phyloP scores from a whole-genome alignment of 306 rosid genomes.

The Vigna angularis region DNA sequence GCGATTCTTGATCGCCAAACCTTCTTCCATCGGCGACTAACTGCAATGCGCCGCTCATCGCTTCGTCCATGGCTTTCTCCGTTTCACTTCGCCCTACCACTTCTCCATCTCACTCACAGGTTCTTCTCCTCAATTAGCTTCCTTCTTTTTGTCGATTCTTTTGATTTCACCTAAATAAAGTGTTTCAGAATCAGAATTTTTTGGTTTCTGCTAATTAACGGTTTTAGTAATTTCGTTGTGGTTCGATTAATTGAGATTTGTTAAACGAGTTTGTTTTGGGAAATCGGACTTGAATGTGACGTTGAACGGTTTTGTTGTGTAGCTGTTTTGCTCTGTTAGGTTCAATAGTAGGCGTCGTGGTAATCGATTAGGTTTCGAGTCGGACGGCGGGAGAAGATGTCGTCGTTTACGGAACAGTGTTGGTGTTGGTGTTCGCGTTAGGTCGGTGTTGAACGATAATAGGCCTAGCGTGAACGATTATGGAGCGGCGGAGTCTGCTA shows the following conservation, averaged over 20 bases:
- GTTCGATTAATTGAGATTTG: background rate
- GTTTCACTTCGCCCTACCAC: slow-evolving; percentile 57
- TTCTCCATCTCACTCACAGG: slow-evolving; percentile 53
- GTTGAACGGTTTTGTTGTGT: slow-evolving; percentile 41
- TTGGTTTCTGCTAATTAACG: background rate
- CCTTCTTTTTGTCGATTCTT: background rate
- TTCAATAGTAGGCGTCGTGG: slow-evolving; percentile 43
- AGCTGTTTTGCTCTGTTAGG: slow-evolving; percentile 61
- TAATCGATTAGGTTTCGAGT: slow-evolving; percentile 42
- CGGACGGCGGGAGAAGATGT: slow-evolving; percentile 41
- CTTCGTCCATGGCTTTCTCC: slow-evolving; percentile 67
- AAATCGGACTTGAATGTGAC: slow-evolving; percentile 4
- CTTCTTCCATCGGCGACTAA: slow-evolving; percentile 41
- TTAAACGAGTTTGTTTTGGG: background rate
- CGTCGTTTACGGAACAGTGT: slow-evolving; percentile 40
- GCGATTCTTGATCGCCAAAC: background rate
- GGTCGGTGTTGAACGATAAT: slow-evolving; percentile 56
- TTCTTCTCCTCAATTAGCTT: slow-evolving; percentile 2
- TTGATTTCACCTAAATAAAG: too few species aligned
- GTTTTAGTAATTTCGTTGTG: background rate
- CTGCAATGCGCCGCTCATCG: slow-evolving; percentile 44
- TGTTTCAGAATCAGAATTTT: background rate
- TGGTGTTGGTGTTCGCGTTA: slow-evolving; percentile 35
- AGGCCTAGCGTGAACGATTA: slow-evolving; percentile 54
- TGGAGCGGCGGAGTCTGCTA: slow-evolving; percentile 77